A percentile compares a stretch with the other conserved stretches of the same genome.
Conservation (phyloP, 192 early-diverging fungal genomes). For the Backusella liffmaniae region DNA sequence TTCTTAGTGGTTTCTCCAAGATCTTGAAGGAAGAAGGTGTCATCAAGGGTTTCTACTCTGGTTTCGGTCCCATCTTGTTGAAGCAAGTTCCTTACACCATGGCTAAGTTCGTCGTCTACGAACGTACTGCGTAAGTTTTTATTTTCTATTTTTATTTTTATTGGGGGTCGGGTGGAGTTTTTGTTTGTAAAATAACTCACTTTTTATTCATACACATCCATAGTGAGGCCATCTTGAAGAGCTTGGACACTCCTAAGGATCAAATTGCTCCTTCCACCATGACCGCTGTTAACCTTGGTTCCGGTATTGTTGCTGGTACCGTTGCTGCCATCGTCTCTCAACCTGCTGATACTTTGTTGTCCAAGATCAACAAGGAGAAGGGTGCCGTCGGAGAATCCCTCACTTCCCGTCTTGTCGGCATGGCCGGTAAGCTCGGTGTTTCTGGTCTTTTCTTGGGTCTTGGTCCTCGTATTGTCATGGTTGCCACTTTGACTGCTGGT, state of each 20-base stretch:
- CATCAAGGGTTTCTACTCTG: constrained; percentile 70
- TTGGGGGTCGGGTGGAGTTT: background rate
- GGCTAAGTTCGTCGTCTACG: constrained; percentile 77
- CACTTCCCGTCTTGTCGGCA: constrained; percentile 50
- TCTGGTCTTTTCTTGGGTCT: constrained; percentile 59
- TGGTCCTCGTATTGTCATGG: constrained; percentile 68
- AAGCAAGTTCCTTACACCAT: constrained; percentile 82
- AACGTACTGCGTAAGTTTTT: constrained; percentile 43
- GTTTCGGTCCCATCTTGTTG: constrained; percentile 74
- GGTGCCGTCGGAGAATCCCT: constrained; percentile 57
- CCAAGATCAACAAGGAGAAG: constrained; percentile 73
- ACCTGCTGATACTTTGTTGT: constrained; percentile 69
- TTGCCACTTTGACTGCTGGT: constrained; percentile 63
- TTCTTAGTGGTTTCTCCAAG: constrained; percentile 56
- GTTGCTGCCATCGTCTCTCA: constrained; percentile 67
- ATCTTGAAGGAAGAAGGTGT: constrained; percentile 67
- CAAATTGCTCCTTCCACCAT: constrained; percentile 42
- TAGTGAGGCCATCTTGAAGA: constrained; percentile 50
- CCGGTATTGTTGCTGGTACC: constrained; percentile 68
- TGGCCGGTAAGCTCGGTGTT: constrained; percentile 47
- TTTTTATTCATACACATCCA: background rate
- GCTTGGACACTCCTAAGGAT: constrained; percentile 42
- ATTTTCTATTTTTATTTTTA: constrained; percentile 2
- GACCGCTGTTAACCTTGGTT: constrained; percentile 48
- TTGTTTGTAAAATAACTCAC: background rate